Evolutionary conservation across 768 basidiomycete species (phyloP).

Genomic region (Leccinellum albellum): DNA sequence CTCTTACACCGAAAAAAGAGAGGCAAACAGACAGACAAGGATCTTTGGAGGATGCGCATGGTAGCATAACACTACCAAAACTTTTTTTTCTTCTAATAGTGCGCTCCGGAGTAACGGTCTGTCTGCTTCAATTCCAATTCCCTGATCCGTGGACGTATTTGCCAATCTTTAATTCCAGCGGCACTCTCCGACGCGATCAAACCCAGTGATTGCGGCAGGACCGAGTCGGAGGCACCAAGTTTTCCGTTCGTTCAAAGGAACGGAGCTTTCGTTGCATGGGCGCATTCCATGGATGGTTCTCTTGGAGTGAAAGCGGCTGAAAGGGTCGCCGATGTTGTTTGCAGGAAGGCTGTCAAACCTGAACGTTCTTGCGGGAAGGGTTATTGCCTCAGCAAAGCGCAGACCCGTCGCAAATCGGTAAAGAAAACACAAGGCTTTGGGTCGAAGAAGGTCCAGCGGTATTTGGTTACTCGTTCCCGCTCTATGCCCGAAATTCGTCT

Average conservation of each 20-base stretch:
- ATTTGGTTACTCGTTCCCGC: slow-evolving; percentile 6
- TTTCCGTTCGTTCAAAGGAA: slow-evolving; percentile 5
- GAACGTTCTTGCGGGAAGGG: slow-evolving; percentile 5
- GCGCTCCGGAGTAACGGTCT: slow-evolving; percentile 6
- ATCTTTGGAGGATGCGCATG: slow-evolving; percentile 5
- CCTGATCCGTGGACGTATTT: slow-evolving; percentile 24
- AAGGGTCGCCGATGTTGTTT: neutral
- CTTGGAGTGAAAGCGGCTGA: slow-evolving; percentile 18
- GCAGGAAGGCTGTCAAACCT: slow-evolving; percentile 11
- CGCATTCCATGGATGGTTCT: slow-evolving; percentile 8
- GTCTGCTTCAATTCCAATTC: neutral
- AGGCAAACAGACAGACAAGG: neutral
- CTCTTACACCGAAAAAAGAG: neutral
- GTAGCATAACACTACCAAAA: slow-evolving; percentile 3
- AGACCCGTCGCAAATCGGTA: neutral
- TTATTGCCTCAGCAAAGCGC: slow-evolving; percentile 8
- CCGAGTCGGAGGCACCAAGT: slow-evolving; percentile 3
- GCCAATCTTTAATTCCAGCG: slow-evolving; percentile 11
- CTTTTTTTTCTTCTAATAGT: slow-evolving; percentile 1
- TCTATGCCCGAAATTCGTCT: slow-evolving; percentile 16
- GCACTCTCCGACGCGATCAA: slow-evolving; percentile 14
- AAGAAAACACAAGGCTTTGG: slow-evolving; percentile 1
- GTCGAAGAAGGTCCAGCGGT: slow-evolving; percentile 5
- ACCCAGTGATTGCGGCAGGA: slow-evolving; percentile 3
- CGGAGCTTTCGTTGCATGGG: slow-evolving; percentile 1